Percentiles rank a stretch among this genome's conserved stretches.
Evolutionary conservation across 2,329 filamentous ascomycete species (phyloP).

Genomic region (Chaetomium sp.): DNA sequence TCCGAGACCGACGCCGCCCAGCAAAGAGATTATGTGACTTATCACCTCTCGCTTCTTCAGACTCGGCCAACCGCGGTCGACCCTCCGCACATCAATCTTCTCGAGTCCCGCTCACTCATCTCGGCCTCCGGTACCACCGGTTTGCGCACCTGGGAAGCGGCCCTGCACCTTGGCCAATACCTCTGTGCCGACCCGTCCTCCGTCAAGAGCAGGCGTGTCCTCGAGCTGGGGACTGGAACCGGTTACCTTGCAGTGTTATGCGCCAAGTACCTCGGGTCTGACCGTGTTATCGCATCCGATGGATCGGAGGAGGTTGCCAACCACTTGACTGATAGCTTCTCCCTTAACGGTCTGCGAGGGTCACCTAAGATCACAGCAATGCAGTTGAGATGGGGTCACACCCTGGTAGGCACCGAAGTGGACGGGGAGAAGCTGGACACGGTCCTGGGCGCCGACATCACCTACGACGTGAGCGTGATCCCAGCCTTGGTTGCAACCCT

Average conservation of each 20-base stretch:
- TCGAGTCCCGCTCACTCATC: slow-evolving; percentile 70
- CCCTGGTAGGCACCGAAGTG: slow-evolving; percentile 60
- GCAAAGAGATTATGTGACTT: slow-evolving; percentile 74
- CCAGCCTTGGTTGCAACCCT: slow-evolving; percentile 67
- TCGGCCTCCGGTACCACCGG: slow-evolving; percentile 74
- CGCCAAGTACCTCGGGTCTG: slow-evolving; percentile 63
- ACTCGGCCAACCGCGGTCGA: not conserved
- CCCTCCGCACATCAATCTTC: slow-evolving; percentile 56
- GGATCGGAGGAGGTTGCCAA: slow-evolving; percentile 73
- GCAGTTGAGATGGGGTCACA: slow-evolving; percentile 66
- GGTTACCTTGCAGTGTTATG: slow-evolving; percentile 75
- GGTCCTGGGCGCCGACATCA: slow-evolving; percentile 76
- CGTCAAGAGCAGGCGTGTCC: slow-evolving; percentile 58
- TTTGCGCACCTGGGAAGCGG: slow-evolving; percentile 79
- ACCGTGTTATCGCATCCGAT: slow-evolving; percentile 68
- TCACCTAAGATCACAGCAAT: slow-evolving; percentile 50
- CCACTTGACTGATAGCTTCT: slow-evolving; percentile 66
- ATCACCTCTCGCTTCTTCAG: slow-evolving; percentile 51
- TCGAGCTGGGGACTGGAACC: slow-evolving; percentile 77
- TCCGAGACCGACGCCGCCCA: slow-evolving; percentile 68
- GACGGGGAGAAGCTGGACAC: slow-evolving; percentile 56
- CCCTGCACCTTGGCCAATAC: slow-evolving; percentile 71
- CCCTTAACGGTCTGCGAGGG: slow-evolving; percentile 65
- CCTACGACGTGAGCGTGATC: slow-evolving; percentile 68
- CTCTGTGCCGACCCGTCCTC: slow-evolving; percentile 54